phyloP scores from a whole-genome alignment of 768 basidiomycete genomes.

The Sporobolomyces pararoseus region DNA sequence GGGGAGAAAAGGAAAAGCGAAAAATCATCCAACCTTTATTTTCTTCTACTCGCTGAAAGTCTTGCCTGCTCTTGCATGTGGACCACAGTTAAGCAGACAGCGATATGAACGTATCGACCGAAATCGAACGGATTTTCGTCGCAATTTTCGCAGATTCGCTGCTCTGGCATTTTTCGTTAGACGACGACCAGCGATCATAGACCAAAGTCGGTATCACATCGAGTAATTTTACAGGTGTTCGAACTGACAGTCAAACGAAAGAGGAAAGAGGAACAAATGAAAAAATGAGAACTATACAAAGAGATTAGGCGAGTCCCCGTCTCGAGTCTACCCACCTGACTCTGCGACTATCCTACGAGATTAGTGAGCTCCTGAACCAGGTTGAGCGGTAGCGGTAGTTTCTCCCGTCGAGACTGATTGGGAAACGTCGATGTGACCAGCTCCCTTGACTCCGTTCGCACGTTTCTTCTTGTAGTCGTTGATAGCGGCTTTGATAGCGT shows the following conservation, averaged over 20 bases:
- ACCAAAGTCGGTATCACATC: neutral
- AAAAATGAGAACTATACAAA: constrained; percentile 7
- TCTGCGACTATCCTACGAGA: no score
- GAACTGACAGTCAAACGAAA: neutral
- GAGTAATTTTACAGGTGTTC: neutral
- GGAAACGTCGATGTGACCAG: constrained; percentile 63
- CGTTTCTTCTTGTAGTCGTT: constrained; percentile 81
- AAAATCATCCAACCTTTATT: neutral
- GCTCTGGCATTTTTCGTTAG: no score
- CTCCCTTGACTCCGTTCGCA: constrained; percentile 55
- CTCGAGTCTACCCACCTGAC: no score
- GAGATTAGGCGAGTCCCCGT: no score
- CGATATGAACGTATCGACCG: no score
- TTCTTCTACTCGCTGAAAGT: neutral
- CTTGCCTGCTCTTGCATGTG: no score
- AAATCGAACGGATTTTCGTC: no score
- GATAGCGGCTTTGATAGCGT: constrained; percentile 97
- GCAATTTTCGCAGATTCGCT: no score
- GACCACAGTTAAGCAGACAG: no score
- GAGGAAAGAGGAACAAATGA: neutral
- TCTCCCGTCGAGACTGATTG: constrained; percentile 33
- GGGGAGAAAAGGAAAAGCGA: neutral
- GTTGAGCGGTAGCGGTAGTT: constrained; percentile 32
- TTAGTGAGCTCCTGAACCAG: constrained; percentile 10
- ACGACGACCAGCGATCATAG: no score